A percentile compares a stretch with the other conserved stretches of the same genome.
Evolutionary conservation across 78 protist species (phyloP).

Genomic region (Dictyostelium firmibasis): DNA sequence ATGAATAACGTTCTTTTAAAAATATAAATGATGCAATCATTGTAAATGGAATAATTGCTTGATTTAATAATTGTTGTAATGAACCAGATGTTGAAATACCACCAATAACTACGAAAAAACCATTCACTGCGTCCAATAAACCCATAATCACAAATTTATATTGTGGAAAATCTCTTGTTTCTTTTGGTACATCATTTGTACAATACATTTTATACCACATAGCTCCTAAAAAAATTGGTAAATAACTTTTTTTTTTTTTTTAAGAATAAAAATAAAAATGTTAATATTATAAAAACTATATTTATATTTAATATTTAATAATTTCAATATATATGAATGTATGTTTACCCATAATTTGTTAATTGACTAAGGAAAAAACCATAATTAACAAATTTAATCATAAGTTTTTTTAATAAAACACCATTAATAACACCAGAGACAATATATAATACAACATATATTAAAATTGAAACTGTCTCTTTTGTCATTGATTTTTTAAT

Average conservation of each 20-base stretch:
- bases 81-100: constrained; percentile 54
- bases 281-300: too few relatives aligned
- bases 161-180: constrained; percentile 32
- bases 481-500: neutral
- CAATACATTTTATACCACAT: constrained; percentile 29
- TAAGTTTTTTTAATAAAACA: constrained; percentile 37
- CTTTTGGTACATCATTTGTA: constrained; percentile 48
- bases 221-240: constrained; percentile 28
- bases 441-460: constrained; percentile 35
- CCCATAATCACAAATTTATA: constrained; percentile 66
- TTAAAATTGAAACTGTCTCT: constrained; percentile 3
- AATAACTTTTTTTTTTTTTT: neutral
- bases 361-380: constrained; percentile 68
- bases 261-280: neutral
- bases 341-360: constrained; percentile 48
- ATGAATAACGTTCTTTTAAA: constrained; percentile 29
- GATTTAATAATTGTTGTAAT: constrained; percentile 63
- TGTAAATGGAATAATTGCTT: constrained; percentile 68
- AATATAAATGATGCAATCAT: constrained; percentile 47
- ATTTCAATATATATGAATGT: neutral
- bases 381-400: constrained; percentile 56
- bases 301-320: too few relatives aligned
- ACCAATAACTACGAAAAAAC: constrained; percentile 67
- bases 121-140: constrained; percentile 46
- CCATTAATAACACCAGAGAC: constrained; percentile 50